Percentiles rank a stretch among this genome's conserved stretches.
These are phyloP conservation scores for Strobilomyces echinocephalus DNA, from an alignment of 768 basidiomycete species.

Conservation along the genomic window DNA sequence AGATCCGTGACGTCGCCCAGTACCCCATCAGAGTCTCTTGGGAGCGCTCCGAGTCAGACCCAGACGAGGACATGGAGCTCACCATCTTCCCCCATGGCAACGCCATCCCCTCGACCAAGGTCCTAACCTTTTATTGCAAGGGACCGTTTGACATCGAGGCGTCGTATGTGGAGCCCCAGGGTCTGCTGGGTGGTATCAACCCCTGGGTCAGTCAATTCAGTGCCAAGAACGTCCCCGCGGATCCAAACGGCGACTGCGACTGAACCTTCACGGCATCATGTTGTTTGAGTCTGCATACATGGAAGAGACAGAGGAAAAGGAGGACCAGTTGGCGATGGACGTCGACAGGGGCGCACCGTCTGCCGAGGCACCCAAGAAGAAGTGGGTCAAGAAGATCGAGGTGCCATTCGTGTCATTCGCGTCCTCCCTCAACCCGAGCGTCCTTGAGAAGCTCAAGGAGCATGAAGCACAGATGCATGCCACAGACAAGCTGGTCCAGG, in stretches of 20 bases:
- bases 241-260: constrained; percentile 67
- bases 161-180: constrained; percentile 65
- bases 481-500: constrained; percentile 91
- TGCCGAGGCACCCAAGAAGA: constrained; percentile 59
- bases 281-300: constrained; percentile 84
- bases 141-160: constrained; percentile 87
- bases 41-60: constrained; percentile 67
- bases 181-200: constrained; percentile 75
- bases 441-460: constrained; percentile 68
- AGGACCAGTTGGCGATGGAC: constrained; percentile 65
- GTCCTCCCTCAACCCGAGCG: constrained; percentile 56
- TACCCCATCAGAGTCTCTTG: no score
- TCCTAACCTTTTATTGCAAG: constrained; percentile 91
- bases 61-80: constrained; percentile 88
- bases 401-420: constrained; percentile 66
- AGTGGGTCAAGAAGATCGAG: constrained; percentile 81
- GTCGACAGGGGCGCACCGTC: constrained; percentile 49
- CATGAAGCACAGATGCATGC: constrained; percentile 86
- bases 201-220: constrained; percentile 81
- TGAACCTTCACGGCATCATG: constrained; percentile 83
- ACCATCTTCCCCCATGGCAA: constrained; percentile 87
- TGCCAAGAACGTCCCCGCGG: constrained; percentile 70
- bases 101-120: constrained; percentile 86
- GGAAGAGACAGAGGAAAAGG: constrained; percentile 78
- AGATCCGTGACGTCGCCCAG: constrained; percentile 75